Base-by-base conservation (phyloP, 129 eudicot species). In the Escallonia herrerae region DNA sequence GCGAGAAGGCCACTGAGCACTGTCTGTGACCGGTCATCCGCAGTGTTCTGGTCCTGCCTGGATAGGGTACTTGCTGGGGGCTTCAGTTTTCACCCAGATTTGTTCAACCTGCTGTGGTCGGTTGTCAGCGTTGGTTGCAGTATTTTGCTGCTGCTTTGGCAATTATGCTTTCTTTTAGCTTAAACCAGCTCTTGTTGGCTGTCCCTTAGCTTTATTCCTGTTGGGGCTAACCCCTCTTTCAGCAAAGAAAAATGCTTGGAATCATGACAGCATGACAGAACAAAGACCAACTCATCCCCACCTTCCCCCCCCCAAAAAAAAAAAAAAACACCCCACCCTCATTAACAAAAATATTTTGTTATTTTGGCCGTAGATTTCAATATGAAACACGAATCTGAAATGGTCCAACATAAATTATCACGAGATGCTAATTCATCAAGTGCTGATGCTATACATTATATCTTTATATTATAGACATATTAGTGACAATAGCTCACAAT, bases 21-120 rank as follows among this genome's bases (percentile, higher is more conserved):
- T 58, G 69, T 47, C 65, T 62, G 78, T 63, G 60, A 73, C 83
- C 10, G 70, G 53, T 77, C 81, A 11, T 62, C 47, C 41, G 10
- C 65, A 56, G 75, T 78, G 55, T 45, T 55, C 7, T 53, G 58
- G 58, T 53, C 15, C 14, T 8, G 58, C 14, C 7, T 53, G 58
- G 58, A n/a, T 4, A 51, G 8, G 58, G 58, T 53, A 53, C 33
- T 22, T 53, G 14, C 58, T 15, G 58, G 14, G 15, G 14, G 13
- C 3, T 53, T 58, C 56, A 22, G 33, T 22, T 22, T 7, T 62
- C 58, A 42, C 37, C 6, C 37, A 47, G 39, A 59, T 39, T 8
- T 44, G 55, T 14, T 44, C 33, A 22, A 76, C 79, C 81, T 75
- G 72, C 73, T 58, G 33, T 56, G 68, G 79, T 82, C 83, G 80